phyloP scores from a whole-genome alignment of 805 yeast species.

The Maudiozyma serrabonitensis region DNA sequence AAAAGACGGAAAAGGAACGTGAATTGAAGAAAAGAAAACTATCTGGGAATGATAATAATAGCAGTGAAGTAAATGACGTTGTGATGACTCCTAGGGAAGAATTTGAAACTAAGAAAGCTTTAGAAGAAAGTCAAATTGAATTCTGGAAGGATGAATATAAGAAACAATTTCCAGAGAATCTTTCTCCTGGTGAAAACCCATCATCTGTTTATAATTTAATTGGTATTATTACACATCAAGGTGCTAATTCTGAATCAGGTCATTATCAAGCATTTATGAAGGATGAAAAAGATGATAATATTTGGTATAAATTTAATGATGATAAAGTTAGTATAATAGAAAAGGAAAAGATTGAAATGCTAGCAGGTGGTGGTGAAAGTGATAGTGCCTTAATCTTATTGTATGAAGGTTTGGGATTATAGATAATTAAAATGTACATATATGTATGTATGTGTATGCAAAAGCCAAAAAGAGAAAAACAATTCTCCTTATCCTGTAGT shows the following conservation, averaged over 20 bases:
- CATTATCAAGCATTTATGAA: conserved; percentile 88
- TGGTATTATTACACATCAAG: conserved; percentile 86
- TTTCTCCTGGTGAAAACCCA: conserved; percentile 62
- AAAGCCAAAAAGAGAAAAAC: background rate
- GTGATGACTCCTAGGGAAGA: conserved; percentile 42
- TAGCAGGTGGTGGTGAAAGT: conserved; percentile 97
- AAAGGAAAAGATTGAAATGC: conserved; percentile 69
- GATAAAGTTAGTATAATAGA: conserved; percentile 74
- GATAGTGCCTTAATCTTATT: conserved; percentile 87
- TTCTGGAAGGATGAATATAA: conserved; percentile 42
- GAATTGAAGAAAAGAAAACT: conserved; percentile 53
- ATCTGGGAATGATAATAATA: conserved; percentile 7
- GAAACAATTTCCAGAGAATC: conserved; percentile 38
- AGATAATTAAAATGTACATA: background rate
- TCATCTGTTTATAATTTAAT: conserved; percentile 76
- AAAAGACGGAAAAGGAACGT: conserved; percentile 58
- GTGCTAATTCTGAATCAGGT: conserved; percentile 93
- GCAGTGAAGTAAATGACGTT: conserved; percentile 8
- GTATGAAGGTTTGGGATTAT: conserved; percentile 72
- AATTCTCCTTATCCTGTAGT: background rate
- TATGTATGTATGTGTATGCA: background rate
- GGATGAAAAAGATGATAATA: conserved; percentile 62
- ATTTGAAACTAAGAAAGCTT: conserved; percentile 40
- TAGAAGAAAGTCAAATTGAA: conserved; percentile 37
- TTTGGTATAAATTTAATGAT: conserved; percentile 94